Conservation (phyloP, 257 asterid genomes). For the Solanum peruvianum region DNA sequence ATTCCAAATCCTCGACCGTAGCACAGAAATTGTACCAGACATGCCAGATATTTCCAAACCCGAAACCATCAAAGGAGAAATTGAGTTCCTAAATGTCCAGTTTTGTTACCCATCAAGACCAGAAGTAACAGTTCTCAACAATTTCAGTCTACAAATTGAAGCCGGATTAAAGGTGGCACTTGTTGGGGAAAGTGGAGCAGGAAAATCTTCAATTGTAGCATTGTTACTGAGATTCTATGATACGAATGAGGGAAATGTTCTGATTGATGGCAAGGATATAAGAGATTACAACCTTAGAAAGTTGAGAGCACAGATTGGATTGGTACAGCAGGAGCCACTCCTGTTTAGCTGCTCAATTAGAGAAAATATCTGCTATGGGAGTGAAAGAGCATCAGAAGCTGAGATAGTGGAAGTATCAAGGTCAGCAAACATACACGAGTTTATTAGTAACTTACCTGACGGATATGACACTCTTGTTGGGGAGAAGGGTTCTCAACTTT, state of each 20-base stretch:
- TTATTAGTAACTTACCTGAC: constrained; percentile 51
- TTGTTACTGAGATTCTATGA: constrained; percentile 69
- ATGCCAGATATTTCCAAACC: constrained; percentile 23
- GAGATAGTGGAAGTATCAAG: constrained; percentile 52
- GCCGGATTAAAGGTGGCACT: constrained; percentile 59
- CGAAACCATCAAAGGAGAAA: constrained; percentile 36
- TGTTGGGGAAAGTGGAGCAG: constrained; percentile 73
- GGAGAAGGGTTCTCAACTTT: constrained; percentile 75
- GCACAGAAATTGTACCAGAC: constrained; percentile 56
- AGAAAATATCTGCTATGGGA: constrained; percentile 59
- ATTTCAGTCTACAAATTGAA: constrained; percentile 46
- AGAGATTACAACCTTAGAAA: constrained; percentile 35
- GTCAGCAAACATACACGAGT: constrained; percentile 58
- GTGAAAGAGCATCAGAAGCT: constrained; percentile 58
- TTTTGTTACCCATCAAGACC: constrained; percentile 56
- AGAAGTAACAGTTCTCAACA: constrained; percentile 42
- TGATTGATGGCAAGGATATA: constrained; percentile 40
- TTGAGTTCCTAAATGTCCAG: constrained; percentile 37
- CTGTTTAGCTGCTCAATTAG: constrained; percentile 65
- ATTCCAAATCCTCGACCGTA: constrained; percentile 52
- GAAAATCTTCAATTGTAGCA: constrained; percentile 57
- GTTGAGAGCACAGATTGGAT: constrained; percentile 44
- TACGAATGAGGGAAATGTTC: constrained; percentile 35
- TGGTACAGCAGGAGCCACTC: constrained; percentile 77
- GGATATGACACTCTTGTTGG: constrained; percentile 63